phyloP scores from a whole-genome alignment of 768 basidiomycete species.

The Suillus discolor region DNA sequence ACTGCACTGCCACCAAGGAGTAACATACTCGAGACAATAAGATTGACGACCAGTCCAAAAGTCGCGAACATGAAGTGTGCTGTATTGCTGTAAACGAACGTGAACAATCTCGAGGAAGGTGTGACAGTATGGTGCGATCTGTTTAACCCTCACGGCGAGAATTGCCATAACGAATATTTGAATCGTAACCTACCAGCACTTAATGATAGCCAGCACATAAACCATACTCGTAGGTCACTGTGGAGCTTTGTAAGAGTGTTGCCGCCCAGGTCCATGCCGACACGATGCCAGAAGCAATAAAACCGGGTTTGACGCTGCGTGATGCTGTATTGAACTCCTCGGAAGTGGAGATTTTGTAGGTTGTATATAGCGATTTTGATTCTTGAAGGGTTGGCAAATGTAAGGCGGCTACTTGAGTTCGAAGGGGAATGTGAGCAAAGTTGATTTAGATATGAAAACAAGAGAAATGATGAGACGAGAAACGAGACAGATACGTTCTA shows the following conservation, averaged over 20 bases:
- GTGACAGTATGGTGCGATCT: conserved; percentile 36
- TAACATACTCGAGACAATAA: conserved; percentile 37
- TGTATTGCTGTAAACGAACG: conserved; percentile 26
- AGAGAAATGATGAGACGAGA: no score
- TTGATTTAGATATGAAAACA: no score
- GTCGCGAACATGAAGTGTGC: conserved; percentile 31
- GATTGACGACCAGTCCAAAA: conserved; percentile 24
- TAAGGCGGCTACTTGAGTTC: no score
- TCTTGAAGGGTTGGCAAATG: conserved; percentile 26
- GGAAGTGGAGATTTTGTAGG: conserved; percentile 26
- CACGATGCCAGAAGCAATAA: conserved; percentile 24
- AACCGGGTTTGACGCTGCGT: conserved; percentile 20
- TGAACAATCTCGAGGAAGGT: conserved; percentile 41
- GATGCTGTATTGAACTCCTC: conserved; percentile 35
- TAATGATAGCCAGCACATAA: conserved; percentile 29
- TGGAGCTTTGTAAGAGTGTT: conserved; percentile 31
- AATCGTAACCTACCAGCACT: conserved; percentile 32
- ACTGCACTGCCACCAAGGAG: conserved; percentile 42
- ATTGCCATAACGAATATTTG: conserved; percentile 28
- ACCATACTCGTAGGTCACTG: conserved; percentile 35
- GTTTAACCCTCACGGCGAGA: conserved; percentile 32
- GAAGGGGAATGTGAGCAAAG: no score
- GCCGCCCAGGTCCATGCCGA: conserved; percentile 35
- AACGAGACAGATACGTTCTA: no score
- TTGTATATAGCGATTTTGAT: conserved; percentile 30